Conservation (phyloP, 2,329 filamentous ascomycete genomes). For the Ascochyta clinopodiicola region DNA sequence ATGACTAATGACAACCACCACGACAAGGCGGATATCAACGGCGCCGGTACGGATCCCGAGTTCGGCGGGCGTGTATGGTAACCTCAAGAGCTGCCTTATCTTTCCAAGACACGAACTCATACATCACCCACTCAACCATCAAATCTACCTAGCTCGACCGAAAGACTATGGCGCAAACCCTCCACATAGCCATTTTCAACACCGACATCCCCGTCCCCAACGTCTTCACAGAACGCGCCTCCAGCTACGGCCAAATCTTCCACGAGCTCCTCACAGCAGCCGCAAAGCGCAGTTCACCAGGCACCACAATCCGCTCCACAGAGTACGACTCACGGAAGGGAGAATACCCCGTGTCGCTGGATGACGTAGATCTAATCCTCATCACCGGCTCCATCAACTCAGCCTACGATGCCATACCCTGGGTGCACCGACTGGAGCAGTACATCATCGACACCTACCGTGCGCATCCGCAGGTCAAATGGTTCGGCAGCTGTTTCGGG, state of each 20-base stretch:
- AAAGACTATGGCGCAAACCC: neutral
- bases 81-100: neutral
- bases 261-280: slow-evolving; percentile 32
- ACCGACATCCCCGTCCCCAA: slow-evolving; percentile 38
- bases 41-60: slow-evolving; percentile 11
- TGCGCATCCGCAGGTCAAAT: slow-evolving; percentile 39
- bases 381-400: slow-evolving; percentile 50
- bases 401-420: slow-evolving; percentile 37
- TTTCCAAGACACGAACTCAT: neutral
- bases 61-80: neutral
- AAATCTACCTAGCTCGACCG: neutral
- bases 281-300: slow-evolving; percentile 11
- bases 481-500: slow-evolving; percentile 55
- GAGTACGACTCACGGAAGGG: slow-evolving; percentile 47
- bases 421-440: slow-evolving; percentile 31
- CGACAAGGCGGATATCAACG: slow-evolving; percentile 18
- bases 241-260: slow-evolving; percentile 42
- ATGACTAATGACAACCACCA: slow-evolving; percentile 14
- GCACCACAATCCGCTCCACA: slow-evolving; percentile 31
- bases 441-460: slow-evolving; percentile 45
- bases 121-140: neutral
- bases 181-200: slow-evolving; percentile 39
- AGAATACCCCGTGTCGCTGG: slow-evolving; percentile 43
- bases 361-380: slow-evolving; percentile 47
- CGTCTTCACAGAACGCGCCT: slow-evolving; percentile 24